These are phyloP conservation scores for Chrysoporthe puriensis DNA, from an alignment of 2,329 filamentous ascomycete genomes.

Conservation along the genomic window DNA sequence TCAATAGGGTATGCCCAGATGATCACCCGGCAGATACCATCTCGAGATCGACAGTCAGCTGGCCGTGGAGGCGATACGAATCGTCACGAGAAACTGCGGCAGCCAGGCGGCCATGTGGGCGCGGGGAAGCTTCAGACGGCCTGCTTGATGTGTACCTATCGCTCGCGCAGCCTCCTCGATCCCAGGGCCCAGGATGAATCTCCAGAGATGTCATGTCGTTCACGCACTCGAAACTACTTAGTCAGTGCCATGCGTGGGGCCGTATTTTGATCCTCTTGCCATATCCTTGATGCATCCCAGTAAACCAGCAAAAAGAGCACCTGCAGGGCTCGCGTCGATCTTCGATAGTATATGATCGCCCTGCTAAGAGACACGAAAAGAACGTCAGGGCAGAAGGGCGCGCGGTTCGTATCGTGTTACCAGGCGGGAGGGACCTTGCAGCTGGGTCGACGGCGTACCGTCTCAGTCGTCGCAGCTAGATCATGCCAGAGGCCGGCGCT, in stretches of 20 bases:
- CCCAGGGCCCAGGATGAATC: background rate
- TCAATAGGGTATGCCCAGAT: background rate
- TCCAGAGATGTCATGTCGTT: background rate
- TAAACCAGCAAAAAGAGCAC: background rate
- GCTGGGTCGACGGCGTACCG: background rate
- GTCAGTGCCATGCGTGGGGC: background rate
- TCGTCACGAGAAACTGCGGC: background rate
- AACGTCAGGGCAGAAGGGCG: background rate
- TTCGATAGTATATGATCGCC: background rate
- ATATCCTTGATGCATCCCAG: background rate
- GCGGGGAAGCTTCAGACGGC: constrained; percentile 5
- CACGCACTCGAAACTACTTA: background rate
- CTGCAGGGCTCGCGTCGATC: background rate
- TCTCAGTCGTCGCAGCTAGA: background rate
- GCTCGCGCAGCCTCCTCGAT: background rate
- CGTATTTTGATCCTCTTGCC: background rate
- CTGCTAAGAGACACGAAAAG: background rate
- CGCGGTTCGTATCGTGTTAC: too few species aligned
- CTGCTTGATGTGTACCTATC: background rate
- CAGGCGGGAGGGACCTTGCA: background rate
- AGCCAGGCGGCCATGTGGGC: constrained; percentile 11
- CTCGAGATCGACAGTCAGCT: background rate
- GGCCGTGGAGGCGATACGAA: background rate
- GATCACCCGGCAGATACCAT: background rate
- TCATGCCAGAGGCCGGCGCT: background rate